Evolutionary conservation across 257 asterid species (phyloP), one percentile per base, ranked within the genome.

Genomic region (Mentha longifolia): DNA sequence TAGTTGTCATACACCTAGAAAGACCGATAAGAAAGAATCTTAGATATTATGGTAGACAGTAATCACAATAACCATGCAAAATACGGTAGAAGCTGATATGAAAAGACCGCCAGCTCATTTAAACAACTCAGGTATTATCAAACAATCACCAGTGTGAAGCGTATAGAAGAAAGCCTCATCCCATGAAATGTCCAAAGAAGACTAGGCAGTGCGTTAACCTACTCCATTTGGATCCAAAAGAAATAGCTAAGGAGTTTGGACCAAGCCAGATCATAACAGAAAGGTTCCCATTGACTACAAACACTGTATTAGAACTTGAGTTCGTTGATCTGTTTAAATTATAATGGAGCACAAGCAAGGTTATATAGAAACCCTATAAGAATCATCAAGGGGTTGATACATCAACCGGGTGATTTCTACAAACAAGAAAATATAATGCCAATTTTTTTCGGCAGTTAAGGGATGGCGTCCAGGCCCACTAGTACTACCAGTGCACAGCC

Each of bases 1-100:
- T 89, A 59, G 96, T 94, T 74, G 90, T 87, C 98, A 92, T 94
- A 80, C 98, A 94, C 90, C 99, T 94, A 75, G 49, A 70, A 61
- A 77, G 61, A 65, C 9, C 57, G 15, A 58, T 5, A 35, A 39
- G 54, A 57, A 65, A 22, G 63, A 39, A 14, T 52, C 69, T 63
- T 37, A 71, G 35, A 39, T 35, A 16, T 61, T 60, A 30, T 7
- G 46, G 50, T 46, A 46, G 59, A 84, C 68, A 56, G 46, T 43
- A 55, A 54, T 43, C 59, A 35, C 52, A 74, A 60, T 19, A 1
- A 39, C 25, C 30, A 55, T 37, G 64, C 28, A 17, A 70, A 62
- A 37, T 56, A 61, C 6, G 49, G 30, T 61, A 57, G 67, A 86
- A 72, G 54, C 72, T 58, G 47, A 65, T 70, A 28, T 19, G 61